These are phyloP conservation scores for Brassica nigra DNA, from an alignment of 345 rosid species.

Conservation along the genomic window DNA sequence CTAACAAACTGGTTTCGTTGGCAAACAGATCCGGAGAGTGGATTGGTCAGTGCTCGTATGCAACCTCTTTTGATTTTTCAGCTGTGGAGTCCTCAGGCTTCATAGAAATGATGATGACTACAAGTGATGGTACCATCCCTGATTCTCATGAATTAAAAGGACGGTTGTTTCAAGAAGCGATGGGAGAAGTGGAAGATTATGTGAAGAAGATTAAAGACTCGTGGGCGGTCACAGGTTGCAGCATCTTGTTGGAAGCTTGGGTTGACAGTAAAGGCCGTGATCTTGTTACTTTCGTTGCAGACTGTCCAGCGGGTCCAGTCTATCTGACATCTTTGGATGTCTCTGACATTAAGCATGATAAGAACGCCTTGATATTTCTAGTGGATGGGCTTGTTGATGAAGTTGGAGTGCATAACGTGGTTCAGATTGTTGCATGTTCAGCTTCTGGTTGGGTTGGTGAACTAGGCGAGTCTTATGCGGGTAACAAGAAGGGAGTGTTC, in stretches of 20 bases:
- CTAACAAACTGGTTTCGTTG: constrained; percentile 16
- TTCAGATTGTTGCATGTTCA: constrained; percentile 59
- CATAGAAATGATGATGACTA: constrained; percentile 39
- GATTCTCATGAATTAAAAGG: constrained; percentile 43
- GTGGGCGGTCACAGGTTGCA: constrained; percentile 65
- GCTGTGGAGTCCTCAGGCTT: constrained; percentile 48
- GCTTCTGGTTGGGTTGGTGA: constrained; percentile 55
- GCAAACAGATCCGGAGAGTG: constrained; percentile 33
- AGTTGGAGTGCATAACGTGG: constrained; percentile 55
- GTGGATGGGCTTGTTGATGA: constrained; percentile 48
- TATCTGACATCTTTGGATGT: constrained; percentile 56
- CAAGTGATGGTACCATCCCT: constrained; percentile 34
- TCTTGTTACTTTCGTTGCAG: constrained; percentile 55
- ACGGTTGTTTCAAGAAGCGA: constrained; percentile 44
- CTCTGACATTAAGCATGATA: constrained; percentile 18
- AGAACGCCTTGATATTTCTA: constrained; percentile 40
- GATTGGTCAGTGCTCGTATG: constrained; percentile 51
- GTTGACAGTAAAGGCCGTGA: constrained; percentile 48
- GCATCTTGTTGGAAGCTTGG: constrained; percentile 73
- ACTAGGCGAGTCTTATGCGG: constrained; percentile 46
- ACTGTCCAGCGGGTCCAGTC: constrained; percentile 54
- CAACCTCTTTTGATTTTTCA: constrained; percentile 46
- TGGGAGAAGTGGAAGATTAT: constrained; percentile 45
- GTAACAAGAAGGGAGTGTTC: constrained; percentile 42
- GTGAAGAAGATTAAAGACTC: constrained; percentile 49